A percentile compares a stretch with the other conserved stretches of the same genome.
phyloP scores from a whole-genome alignment of 306 rosid species.

The Cicer cuneatum region DNA sequence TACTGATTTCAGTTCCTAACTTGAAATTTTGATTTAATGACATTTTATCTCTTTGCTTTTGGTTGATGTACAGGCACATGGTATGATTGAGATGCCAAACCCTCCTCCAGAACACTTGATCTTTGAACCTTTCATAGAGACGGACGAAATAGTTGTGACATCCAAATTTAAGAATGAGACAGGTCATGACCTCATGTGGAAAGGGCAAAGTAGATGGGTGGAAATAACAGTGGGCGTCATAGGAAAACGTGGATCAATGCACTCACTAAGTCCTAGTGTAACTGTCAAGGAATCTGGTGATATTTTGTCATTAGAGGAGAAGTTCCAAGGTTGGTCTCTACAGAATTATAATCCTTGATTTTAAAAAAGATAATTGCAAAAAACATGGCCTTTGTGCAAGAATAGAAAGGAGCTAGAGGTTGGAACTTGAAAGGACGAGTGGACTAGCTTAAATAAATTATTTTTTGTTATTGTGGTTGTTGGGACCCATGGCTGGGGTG shows the following conservation, averaged over 20 bases:
- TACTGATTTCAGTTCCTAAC: slow-evolving; percentile 3
- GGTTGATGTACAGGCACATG: slow-evolving; percentile 63
- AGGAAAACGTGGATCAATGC: slow-evolving; percentile 84
- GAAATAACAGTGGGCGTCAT: slow-evolving; percentile 92
- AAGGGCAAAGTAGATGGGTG: slow-evolving; percentile 92
- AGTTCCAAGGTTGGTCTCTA: slow-evolving; percentile 79
- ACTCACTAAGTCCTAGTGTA: slow-evolving; percentile 86
- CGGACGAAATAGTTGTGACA: slow-evolving; percentile 79
- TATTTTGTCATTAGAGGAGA: slow-evolving; percentile 92
- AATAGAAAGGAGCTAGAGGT: too few relatives aligned
- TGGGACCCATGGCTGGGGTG: too few relatives aligned
- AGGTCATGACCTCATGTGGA: slow-evolving; percentile 71
- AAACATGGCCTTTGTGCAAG: not conserved
- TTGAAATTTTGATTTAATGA: slow-evolving; percentile 36
- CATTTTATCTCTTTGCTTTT: slow-evolving; percentile 28
- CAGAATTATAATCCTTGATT: slow-evolving; percentile 2
- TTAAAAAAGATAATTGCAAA: slow-evolving; percentile 20
- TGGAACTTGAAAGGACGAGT: too few relatives aligned
- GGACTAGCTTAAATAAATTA: too few relatives aligned
- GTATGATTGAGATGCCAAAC: slow-evolving; percentile 91
- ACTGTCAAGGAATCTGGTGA: slow-evolving; percentile 96
- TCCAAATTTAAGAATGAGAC: slow-evolving; percentile 57
- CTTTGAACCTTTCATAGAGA: slow-evolving; percentile 93
- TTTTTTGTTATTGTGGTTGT: too few relatives aligned
- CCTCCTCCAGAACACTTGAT: slow-evolving; percentile 83